Base-by-base conservation (phyloP, 2,329 filamentous ascomycete genomes). In the Lasiodiplodia sp. region DNA sequence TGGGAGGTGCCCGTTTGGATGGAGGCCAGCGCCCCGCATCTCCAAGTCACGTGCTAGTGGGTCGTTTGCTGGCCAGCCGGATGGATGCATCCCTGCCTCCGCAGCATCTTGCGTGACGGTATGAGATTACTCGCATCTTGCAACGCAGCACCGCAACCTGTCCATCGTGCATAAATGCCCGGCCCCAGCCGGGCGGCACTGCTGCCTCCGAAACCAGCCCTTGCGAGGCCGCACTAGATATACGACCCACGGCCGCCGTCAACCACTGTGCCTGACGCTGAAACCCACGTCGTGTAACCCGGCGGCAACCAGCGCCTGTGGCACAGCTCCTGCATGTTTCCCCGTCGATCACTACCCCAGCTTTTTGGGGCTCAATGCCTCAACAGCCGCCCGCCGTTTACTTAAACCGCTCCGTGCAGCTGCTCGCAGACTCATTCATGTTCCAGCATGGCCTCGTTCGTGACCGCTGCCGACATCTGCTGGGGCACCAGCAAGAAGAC, bases 401-500 rank as follows among this genome's bases (percentile, higher is more conserved):
- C 58, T 51, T 63, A 63, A 63, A 63, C 58, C 14, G 8, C 40
- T 34, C 58, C 1, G 16, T 8, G 25, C 58, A 5, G 37, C 58
- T 11, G 10, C 14, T n/a, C 40, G 40, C 40, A 11, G 58, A 25
- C 23, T 23, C 44, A 5, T 16, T 2, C 18, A 18, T 28, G 23
- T 10, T n/a, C 23, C 57, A 14, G 18, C 18, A 64, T 64, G 60
- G 60, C 60, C 16, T 52, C 60, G 47, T 28, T 44, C 18, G 28
- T 31, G 10, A 16, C 40, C 40, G 16, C 60, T 18, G 47, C 60
- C 47, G 60, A 64, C 21, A 52, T 52, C 60, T 64, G 60, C 60
- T 64, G 60, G 60, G 60, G 60, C 4, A 64, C 47, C 10, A 64
- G 60, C 60, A 64, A 64, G 21, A 64, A 64, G 31, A 64, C 60